A percentile compares a stretch with the other conserved stretches of the same genome.
Conservation (phyloP, 2,329 filamentous ascomycete genomes). For the Pyrenophora graminea region DNA sequence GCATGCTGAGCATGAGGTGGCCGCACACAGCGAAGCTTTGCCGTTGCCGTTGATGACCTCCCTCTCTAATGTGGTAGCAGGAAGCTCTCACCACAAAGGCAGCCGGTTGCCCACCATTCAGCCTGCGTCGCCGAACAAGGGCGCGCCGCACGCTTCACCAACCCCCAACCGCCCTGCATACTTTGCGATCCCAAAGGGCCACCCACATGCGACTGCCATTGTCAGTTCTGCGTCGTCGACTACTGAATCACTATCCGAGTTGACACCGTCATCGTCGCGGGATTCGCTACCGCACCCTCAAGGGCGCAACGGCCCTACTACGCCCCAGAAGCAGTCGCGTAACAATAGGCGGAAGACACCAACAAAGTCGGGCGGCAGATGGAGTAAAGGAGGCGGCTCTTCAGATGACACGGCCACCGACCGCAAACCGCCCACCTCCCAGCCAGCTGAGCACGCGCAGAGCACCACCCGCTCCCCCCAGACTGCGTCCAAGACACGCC, state of each 20-base stretch:
- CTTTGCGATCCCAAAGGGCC: conserved; percentile 14
- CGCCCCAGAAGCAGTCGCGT: conserved; percentile 33
- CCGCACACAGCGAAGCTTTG: conserved; percentile 10
- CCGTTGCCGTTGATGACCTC: conserved; percentile 12
- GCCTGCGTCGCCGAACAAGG: conserved; percentile 34
- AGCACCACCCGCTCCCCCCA: conserved; percentile 22
- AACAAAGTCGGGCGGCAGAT: conserved; percentile 30
- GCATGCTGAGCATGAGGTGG: conserved; percentile 2
- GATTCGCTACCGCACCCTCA: conserved; percentile 34
- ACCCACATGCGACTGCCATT: conserved; percentile 36
- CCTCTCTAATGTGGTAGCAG: conserved; percentile 33
- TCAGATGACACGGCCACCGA: conserved; percentile 37
- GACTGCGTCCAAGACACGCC: conserved; percentile 23
- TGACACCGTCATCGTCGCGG: conserved; percentile 39
- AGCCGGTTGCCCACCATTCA: conserved; percentile 33
- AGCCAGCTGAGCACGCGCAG: conserved; percentile 23
- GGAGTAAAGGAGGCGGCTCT: conserved; percentile 35
- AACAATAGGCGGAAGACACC: too few relatives aligned
- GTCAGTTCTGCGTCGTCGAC: conserved; percentile 32
- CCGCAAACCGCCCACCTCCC: conserved; percentile 28
- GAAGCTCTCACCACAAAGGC: conserved; percentile 17
- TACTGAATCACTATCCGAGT: conserved; percentile 31
- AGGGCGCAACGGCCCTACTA: conserved; percentile 26
- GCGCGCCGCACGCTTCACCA: conserved; percentile 26
- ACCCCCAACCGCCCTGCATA: conserved; percentile 18